A percentile compares a stretch with the other conserved stretches of the same genome.
Conservation (phyloP, 495 filamentous ascomycete genomes). For the Penicillium lagena region DNA sequence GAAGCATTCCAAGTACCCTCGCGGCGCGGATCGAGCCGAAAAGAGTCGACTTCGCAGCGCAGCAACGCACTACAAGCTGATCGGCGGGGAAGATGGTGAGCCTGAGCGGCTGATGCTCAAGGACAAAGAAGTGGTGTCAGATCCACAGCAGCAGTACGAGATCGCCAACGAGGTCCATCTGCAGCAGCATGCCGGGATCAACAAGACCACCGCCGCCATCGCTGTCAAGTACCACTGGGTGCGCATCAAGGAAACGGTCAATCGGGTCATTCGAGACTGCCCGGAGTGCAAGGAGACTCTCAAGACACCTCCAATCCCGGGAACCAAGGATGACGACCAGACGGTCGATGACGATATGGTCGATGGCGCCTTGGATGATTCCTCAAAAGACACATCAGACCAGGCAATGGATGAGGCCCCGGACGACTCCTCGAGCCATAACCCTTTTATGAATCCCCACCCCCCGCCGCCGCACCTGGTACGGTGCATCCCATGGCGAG, state of each 20-base stretch:
- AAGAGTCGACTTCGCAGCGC: slow-evolving; percentile 90
- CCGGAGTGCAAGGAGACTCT: slow-evolving; percentile 78
- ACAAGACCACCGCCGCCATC: slow-evolving; percentile 93
- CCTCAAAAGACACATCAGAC: slow-evolving; percentile 12
- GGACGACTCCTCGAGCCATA: slow-evolving; percentile 21
- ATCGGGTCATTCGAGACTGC: slow-evolving; percentile 88
- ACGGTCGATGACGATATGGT: slow-evolving; percentile 15
- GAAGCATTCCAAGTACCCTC: slow-evolving; percentile 88
- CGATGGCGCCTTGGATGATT: slow-evolving; percentile 12
- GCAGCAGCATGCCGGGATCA: slow-evolving; percentile 85
- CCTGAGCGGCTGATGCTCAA: slow-evolving; percentile 88
- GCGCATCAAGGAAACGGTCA: slow-evolving; percentile 97
- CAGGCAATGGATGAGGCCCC: slow-evolving; percentile 29
- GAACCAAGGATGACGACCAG: slow-evolving; percentile 19
- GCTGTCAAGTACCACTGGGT: slow-evolving; percentile 96
- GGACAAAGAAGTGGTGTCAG: slow-evolving; percentile 93
- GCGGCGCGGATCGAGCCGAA: slow-evolving; percentile 88
- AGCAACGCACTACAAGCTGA: slow-evolving; percentile 90
- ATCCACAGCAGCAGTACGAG: slow-evolving; percentile 86
- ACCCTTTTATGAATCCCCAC: slow-evolving; percentile 28
- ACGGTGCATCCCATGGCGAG: slow-evolving; percentile 31
- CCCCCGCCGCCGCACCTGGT: slow-evolving; percentile 20
- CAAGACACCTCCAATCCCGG: slow-evolving; percentile 44
- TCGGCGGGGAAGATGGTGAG: slow-evolving; percentile 36
- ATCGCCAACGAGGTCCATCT: slow-evolving; percentile 74